Evolutionary conservation across 306 rosid species (phyloP).

Genomic region (Cucumis sativus): DNA sequence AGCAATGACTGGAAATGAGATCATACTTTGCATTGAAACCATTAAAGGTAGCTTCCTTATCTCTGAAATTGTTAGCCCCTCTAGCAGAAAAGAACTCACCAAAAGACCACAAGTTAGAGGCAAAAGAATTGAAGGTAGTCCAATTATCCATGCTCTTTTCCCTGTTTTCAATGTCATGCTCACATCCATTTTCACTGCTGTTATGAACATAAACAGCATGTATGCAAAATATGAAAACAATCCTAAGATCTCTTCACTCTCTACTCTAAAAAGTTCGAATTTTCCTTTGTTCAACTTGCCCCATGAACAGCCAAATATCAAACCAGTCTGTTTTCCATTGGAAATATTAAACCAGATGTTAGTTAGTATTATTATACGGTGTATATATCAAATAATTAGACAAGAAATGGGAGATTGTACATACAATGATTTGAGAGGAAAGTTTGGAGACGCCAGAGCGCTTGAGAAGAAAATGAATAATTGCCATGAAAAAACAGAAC

Average conservation of each 20-base stretch:
- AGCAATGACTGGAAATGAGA: constrained; percentile 16
- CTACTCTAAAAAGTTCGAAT: constrained; percentile 15
- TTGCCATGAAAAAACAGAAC: constrained; percentile 22
- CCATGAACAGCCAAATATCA: constrained; percentile 24
- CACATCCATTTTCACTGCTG: constrained; percentile 47
- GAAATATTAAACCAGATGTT: neutral
- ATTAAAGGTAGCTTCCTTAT: neutral
- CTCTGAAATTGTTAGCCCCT: neutral
- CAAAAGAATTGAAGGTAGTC: neutral
- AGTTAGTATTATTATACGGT: too few relatives aligned
- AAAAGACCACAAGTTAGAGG: constrained; percentile 4
- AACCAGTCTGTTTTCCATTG: constrained; percentile 29
- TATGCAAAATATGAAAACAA: constrained; percentile 24
- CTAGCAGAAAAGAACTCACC: neutral
- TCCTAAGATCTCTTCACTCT: constrained; percentile 27
- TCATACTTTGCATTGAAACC: neutral
- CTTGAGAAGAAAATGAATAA: constrained; percentile 19
- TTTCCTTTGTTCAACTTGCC: neutral
- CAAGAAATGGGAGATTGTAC: neutral
- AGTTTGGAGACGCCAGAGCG: constrained; percentile 33
- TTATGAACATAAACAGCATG: constrained; percentile 22
- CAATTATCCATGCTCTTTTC: constrained; percentile 25
- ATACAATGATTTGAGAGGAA: constrained; percentile 43
- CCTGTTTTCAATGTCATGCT: constrained; percentile 33
- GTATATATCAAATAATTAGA: too few relatives aligned